phyloP scores from a whole-genome alignment of 768 basidiomycete genomes.

The Termitomyces sp. region DNA sequence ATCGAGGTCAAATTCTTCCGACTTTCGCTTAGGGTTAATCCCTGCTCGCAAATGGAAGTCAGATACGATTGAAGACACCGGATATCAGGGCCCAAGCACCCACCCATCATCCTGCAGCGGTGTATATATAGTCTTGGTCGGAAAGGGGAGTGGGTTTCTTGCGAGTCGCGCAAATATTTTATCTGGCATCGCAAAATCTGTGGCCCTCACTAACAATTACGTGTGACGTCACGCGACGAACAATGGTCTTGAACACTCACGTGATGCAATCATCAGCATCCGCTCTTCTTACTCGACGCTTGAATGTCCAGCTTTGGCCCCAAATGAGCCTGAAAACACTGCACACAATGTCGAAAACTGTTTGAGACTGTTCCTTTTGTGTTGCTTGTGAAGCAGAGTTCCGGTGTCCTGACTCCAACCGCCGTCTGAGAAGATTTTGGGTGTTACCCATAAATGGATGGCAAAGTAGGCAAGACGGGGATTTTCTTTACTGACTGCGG shows the following conservation, averaged over 20 bases:
- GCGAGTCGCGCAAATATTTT: conserved; percentile 1
- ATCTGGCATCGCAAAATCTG: neutral
- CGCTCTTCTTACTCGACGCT: no score
- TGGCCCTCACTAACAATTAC: neutral
- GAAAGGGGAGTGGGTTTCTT: neutral
- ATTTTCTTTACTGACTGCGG: neutral
- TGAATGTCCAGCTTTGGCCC: neutral
- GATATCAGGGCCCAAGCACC: neutral
- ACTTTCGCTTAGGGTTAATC: conserved; percentile 34
- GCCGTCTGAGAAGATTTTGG: neutral
- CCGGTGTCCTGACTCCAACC: neutral
- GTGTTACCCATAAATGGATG: neutral
- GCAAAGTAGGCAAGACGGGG: neutral
- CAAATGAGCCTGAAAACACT: neutral
- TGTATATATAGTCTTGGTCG: no score
- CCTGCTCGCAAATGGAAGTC: conserved; percentile 12
- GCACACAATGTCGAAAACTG: neutral
- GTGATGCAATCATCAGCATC: neutral
- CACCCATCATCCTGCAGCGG: neutral
- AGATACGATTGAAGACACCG: neutral
- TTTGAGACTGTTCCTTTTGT: neutral
- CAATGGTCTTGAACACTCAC: neutral
- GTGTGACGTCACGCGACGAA: conserved; percentile 18
- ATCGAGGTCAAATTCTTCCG: conserved; percentile 28
- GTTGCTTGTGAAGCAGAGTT: neutral